These are phyloP conservation scores for Asterophora lycoperdoides DNA, from an alignment of 768 basidiomycete species.

Conservation along the genomic window DNA sequence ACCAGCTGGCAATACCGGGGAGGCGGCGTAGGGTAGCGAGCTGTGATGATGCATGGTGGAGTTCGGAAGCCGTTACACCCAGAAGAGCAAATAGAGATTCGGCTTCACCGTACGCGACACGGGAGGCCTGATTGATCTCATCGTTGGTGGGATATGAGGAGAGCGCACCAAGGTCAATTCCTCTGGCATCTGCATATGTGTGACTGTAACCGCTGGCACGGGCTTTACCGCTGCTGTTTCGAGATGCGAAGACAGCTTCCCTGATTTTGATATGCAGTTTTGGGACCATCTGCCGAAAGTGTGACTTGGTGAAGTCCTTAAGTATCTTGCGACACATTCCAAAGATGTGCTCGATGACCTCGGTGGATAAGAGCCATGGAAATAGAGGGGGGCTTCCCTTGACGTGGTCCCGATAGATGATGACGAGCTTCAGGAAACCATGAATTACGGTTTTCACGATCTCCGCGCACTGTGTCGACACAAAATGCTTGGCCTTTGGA, in stretches of 20 bases:
- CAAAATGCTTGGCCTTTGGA: no score
- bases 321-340: neutral
- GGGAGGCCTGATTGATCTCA: neutral
- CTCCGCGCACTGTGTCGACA: no score
- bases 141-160: neutral
- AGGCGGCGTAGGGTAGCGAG: neutral
- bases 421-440: neutral
- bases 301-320: neutral
- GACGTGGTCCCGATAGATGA: neutral
- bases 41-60: neutral
- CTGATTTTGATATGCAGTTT: no score
- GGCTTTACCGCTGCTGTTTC: no score
- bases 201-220: no score
- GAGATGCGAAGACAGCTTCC: no score
- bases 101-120: slow-evolving; percentile 19
- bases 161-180: neutral
- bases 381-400: neutral
- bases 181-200: no score
- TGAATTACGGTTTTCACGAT: neutral
- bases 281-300: no score
- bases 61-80: slow-evolving; percentile 13
- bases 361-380: neutral
- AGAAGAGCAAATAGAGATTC: slow-evolving; percentile 18
- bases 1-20: slow-evolving; percentile 3
- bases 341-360: neutral